Evolutionary conservation across 2,329 filamentous ascomycete species (phyloP), one percentile per base, ranked within the genome.

Genomic region (Claviceps pusilla): DNA sequence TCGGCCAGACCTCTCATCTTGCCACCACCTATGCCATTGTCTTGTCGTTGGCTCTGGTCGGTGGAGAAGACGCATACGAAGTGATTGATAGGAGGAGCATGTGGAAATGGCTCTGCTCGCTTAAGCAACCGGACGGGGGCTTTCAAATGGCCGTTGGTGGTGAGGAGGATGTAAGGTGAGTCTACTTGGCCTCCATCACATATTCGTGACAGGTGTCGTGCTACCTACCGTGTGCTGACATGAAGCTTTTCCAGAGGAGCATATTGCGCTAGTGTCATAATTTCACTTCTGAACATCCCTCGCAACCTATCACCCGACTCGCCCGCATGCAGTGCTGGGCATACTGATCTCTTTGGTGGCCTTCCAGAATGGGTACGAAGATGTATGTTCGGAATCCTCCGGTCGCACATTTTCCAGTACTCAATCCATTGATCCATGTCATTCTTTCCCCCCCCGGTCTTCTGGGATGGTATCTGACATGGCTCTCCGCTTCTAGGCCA

Each of bases 121-220:
- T 97, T 66, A 98, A 97, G 75, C 87, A 95, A 69, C 73, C 79
- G 11, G 82, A 88, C 65, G 93, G 93, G 51, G 89, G 89, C n/a
- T 97, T 98, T 66, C 82, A 84, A 62, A 86, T 98, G 75, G 84
- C 83, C 52, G 71, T 86, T 51, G 88, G 86, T 56, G 93, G 90
- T 56, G 93, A 98, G 71, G 86, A 93, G 69, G 93, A 98, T 68
- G 86, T 96, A 57, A 83, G 89, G 86, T 87, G 41, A 53, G 55
- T 51, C 45, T 14, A n/a, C 9, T 43, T 35, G n/a, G 39, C 29
- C 47, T 48, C 39, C 19, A n/a, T 41, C 29, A 42, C 46, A 41
- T 53, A 39, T 55, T 47, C 43, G 37, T 50, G 41, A 45, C 37
- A 29, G 45, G 55, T 54, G 56, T 51, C 55, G 55, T 62, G 59